These are phyloP conservation scores for Cenococcum geophilum DNA, from an alignment of 495 filamentous ascomycete genomes.

Conservation along the genomic window DNA sequence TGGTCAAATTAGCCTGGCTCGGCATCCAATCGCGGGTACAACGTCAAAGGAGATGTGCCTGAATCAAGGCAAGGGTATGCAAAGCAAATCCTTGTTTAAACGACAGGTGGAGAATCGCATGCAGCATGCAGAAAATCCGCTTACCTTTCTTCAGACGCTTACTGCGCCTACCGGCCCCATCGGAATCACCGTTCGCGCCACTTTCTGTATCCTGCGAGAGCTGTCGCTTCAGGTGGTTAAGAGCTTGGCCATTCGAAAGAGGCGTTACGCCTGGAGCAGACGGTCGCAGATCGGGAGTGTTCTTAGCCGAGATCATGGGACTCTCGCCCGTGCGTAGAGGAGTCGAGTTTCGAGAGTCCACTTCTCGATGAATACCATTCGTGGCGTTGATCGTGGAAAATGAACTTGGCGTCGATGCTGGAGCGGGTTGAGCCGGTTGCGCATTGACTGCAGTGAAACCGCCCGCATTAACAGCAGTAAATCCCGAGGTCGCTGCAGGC, in stretches of 20 bases:
- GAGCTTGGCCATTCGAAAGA: conserved; percentile 50
- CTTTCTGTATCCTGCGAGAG: conserved; percentile 68
- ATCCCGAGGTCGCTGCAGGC: conserved; percentile 52
- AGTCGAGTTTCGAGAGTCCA: conserved; percentile 43
- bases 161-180: conserved; percentile 74
- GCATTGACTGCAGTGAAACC: conserved; percentile 60
- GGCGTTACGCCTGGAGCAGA: conserved; percentile 47
- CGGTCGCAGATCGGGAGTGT: conserved; percentile 54
- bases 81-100: conserved; percentile 25
- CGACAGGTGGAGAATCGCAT: conserved; percentile 19
- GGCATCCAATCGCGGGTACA: conserved; percentile 19
- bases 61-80: conserved; percentile 23
- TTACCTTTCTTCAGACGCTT: conserved; percentile 91
- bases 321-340: conserved; percentile 47
- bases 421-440: conserved; percentile 14
- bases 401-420: conserved; percentile 44
- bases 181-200: conserved; percentile 56
- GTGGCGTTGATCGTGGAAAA: conserved; percentile 74
- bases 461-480: conserved; percentile 70
- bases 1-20: conserved; percentile 38
- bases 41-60: conserved; percentile 25
- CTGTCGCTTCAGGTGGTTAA: conserved; percentile 69
- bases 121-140: conserved; percentile 22
- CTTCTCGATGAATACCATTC: conserved; percentile 46
- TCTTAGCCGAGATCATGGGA: conserved; percentile 49